Evolutionary conservation across 2,329 filamentous ascomycete species (phyloP), one percentile per base, ranked within the genome.

Genomic region (Hypoxylon sp.): DNA sequence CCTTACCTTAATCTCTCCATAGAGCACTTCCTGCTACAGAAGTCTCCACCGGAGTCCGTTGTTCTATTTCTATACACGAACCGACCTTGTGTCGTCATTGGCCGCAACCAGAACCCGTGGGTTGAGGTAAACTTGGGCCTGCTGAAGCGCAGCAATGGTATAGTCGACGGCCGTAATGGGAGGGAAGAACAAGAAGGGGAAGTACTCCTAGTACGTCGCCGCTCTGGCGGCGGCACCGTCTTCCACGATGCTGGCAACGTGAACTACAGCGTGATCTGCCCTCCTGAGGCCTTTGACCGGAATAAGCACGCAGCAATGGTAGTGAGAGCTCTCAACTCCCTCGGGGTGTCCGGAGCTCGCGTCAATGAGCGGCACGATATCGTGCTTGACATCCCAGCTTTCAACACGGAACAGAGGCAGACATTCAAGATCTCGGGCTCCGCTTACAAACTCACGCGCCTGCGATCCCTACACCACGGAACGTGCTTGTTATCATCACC

Each of bases 81-180:
- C 81, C 82, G 88, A 39, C 94, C 95, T 0, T 94, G 93, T 78
- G 87, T 99, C 66, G 91, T 99, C 77, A 91, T 99, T 73, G 96
- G 96, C 47, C 90, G 96, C 67, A 99, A 99, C 79, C 96, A 99
- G 83, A 99, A 99, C 79, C 96, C 96, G 59, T 99, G 95, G 96
- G 86, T 93, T 8, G 96, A 99, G 82, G 90, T 93, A 69, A 93
- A 97, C 78, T 85, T 98, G 8, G 82, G 82, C 42, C 84, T 88
- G 0, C 82, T 97, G 11, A 74, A 52, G 61, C 74, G 62, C 1
- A 70, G 64, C 19, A 59, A 69, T 6, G 60, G 69, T 14, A 57
- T 47, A 42, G 19, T 29, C 35, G 26, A 71, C 70, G 57, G 73
- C 74, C 54, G 63, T 19, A 70, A 6, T 51, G 68, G n/a, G 35